phyloP scores from a whole-genome alignment of 257 asterid genomes.

The Prunella vulgaris region DNA sequence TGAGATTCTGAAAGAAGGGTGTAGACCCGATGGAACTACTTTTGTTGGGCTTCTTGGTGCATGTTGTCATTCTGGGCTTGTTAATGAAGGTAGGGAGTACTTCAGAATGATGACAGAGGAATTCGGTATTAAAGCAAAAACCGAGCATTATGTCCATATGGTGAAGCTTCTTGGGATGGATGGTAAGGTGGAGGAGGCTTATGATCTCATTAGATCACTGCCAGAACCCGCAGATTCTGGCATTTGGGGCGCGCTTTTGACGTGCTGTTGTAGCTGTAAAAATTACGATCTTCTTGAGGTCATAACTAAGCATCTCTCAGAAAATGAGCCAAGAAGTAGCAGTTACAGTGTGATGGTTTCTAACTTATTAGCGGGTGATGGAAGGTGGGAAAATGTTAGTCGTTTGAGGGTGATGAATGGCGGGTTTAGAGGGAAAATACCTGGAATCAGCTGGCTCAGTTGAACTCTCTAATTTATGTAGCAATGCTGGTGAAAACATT shows the following conservation, averaged over 20 bases:
- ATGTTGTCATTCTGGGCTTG: conserved; percentile 75
- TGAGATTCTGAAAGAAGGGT: conserved; percentile 35
- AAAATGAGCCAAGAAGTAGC: conserved; percentile 24
- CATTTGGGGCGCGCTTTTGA: conserved; percentile 80
- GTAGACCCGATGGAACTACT: conserved; percentile 64
- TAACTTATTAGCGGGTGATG: conserved; percentile 60
- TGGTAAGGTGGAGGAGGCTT: conserved; percentile 64
- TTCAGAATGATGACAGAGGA: conserved; percentile 48
- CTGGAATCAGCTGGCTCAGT: conserved; percentile 61
- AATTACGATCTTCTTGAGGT: conserved; percentile 45
- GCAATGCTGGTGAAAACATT: no score
- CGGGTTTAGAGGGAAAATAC: conserved; percentile 31
- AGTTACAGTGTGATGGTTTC: conserved; percentile 65
- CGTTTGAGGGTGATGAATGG: conserved; percentile 45
- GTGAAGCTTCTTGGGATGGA: conserved; percentile 86
- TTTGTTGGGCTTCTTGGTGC: conserved; percentile 67
- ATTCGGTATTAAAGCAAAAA: conserved; percentile 43
- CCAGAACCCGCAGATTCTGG: conserved; percentile 45
- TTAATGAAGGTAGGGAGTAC: conserved; percentile 43
- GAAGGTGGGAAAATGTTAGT: conserved; percentile 69
- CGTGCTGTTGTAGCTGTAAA: conserved; percentile 53
- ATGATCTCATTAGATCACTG: conserved; percentile 41
- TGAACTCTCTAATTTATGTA: background rate
- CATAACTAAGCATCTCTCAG: conserved; percentile 32
- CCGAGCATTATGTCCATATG: conserved; percentile 70